A percentile compares a stretch with the other conserved stretches of the same genome.
Evolutionary conservation across 257 asterid genomes (phyloP).

Genomic region (Jacaranda mimosifolia): DNA sequence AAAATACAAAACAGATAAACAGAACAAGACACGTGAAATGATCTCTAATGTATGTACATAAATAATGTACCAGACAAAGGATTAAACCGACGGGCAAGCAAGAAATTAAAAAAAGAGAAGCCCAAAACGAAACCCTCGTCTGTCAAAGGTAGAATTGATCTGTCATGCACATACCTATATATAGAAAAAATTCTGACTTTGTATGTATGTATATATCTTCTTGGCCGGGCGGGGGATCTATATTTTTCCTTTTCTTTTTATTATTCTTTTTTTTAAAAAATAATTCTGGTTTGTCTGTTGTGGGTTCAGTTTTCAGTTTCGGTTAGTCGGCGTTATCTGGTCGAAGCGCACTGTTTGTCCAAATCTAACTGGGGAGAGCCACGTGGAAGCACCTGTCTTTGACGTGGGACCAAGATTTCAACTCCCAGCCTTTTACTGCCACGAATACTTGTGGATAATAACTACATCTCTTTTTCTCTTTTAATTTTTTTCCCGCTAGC

Average conservation of each 20-base stretch:
- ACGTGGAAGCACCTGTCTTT: constrained; percentile 42
- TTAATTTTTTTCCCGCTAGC: too few species aligned
- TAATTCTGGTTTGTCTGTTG: background rate
- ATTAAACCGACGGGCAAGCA: background rate
- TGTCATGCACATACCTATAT: background rate
- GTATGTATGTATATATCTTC: background rate
- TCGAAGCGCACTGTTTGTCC: constrained; percentile 39
- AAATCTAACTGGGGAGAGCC: constrained; percentile 36
- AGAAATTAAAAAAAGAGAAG: constrained; percentile 31
- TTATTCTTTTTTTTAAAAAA: background rate
- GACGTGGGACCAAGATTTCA: constrained; percentile 33
- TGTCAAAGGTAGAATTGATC: background rate
- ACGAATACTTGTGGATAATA: constrained; percentile 47
- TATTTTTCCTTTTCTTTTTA: background rate
- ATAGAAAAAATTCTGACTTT: background rate
- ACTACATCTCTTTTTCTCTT: constrained; percentile 10
- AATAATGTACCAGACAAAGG: background rate
- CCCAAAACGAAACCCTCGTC: constrained; percentile 6
- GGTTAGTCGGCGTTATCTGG: constrained; percentile 33
- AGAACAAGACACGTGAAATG: constrained; percentile 48
- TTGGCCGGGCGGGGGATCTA: background rate
- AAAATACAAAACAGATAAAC: background rate
- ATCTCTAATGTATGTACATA: constrained; percentile 27
- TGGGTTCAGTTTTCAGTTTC: constrained; percentile 18
- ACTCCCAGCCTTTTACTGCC: constrained; percentile 46